phyloP scores from a whole-genome alignment of 2,329 filamentous ascomycete species.

The Daldinia sp. region DNA sequence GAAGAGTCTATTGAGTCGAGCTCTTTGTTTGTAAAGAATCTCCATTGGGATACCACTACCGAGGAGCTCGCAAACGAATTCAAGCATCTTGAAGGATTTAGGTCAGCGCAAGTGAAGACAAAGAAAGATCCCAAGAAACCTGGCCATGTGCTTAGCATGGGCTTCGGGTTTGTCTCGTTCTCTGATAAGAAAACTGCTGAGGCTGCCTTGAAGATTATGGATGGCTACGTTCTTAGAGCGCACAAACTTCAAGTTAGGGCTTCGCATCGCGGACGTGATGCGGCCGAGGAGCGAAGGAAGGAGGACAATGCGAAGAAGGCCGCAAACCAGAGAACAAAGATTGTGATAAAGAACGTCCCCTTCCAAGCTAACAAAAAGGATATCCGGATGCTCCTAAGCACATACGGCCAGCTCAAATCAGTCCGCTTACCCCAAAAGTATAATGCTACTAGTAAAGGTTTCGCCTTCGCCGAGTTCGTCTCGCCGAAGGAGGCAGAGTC shows the following conservation, averaged over 20 bases:
- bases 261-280: constrained; percentile 88
- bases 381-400: constrained; percentile 83
- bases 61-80: constrained; percentile 82
- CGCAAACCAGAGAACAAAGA: constrained; percentile 83
- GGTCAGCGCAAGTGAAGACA: constrained; percentile 91
- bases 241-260: constrained; percentile 87
- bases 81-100: constrained; percentile 84
- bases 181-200: constrained; percentile 80
- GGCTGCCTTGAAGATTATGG: constrained; percentile 85
- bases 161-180: constrained; percentile 96
- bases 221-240: constrained; percentile 86
- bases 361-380: constrained; percentile 97
- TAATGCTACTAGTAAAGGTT: constrained; percentile 87
- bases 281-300: constrained; percentile 85
- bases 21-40: constrained; percentile 93
- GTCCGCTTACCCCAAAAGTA: constrained; percentile 97
- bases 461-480: constrained; percentile 96
- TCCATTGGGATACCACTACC: constrained; percentile 91
- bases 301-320: constrained; percentile 87
- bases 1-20: constrained; percentile 71
- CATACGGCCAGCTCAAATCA: constrained; percentile 91
- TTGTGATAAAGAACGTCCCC: constrained; percentile 97
- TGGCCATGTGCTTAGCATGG: constrained; percentile 92
- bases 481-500: constrained; percentile 90
- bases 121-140: constrained; percentile 93